Evolutionary conservation across 305 asterid species (phyloP).

Genomic region (Fraxinus paxiana): DNA sequence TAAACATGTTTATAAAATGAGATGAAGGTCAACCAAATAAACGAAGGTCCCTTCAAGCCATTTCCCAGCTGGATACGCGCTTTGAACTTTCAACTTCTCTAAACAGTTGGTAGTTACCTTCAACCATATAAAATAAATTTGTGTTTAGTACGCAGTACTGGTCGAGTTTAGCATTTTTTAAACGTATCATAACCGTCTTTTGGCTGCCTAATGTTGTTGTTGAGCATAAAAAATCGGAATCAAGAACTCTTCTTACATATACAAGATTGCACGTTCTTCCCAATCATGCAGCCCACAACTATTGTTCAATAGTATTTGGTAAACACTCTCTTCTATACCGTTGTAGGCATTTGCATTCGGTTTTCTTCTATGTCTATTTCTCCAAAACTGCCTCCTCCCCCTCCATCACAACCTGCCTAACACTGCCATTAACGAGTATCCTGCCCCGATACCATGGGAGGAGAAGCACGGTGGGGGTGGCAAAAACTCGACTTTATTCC

Average conservation of each 20-base stretch:
- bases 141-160: background rate
- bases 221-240: background rate
- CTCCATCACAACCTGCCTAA: background rate
- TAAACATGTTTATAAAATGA: background rate
- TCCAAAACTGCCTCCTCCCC: conserved; percentile 7
- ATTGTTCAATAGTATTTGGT: conserved; percentile 6
- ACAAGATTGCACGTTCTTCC: conserved; percentile 62
- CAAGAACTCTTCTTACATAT: conserved; percentile 16
- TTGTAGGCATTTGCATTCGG: conserved; percentile 13
- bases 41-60: conserved; percentile 5
- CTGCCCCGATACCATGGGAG: conserved; percentile 28
- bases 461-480: conserved; percentile 10
- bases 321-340: background rate
- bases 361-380: conserved; percentile 7
- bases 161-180: background rate
- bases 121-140: background rate
- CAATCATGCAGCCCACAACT: conserved; percentile 52
- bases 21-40: conserved; percentile 30
- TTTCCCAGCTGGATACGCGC: conserved; percentile 62
- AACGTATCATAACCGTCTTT: conserved; percentile 8
- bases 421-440: conserved; percentile 22
- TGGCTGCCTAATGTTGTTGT: conserved; percentile 19
- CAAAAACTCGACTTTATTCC: background rate
- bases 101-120: conserved; percentile 13
- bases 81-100: conserved; percentile 28